Conservation (phyloP, 495 filamentous ascomycete species). For the Diplogelasinospora grovesii region DNA sequence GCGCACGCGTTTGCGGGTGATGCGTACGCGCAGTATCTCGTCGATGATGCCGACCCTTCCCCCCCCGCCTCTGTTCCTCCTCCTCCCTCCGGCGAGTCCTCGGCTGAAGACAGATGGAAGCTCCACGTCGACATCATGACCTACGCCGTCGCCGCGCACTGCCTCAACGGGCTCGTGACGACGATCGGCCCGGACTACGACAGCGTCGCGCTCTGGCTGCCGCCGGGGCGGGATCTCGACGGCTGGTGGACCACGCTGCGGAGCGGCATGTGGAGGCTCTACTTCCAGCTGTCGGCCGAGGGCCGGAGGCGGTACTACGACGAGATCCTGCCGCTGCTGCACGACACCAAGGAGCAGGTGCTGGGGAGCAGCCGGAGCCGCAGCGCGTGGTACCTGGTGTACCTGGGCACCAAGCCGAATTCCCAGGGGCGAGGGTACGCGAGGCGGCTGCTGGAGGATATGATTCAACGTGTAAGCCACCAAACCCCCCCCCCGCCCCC, state of each 20-base stretch:
- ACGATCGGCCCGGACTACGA: constrained; percentile 68
- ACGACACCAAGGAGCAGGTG: constrained; percentile 59
- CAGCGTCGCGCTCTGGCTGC: constrained; percentile 73
- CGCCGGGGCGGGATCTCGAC: constrained; percentile 67
- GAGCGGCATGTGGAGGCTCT: constrained; percentile 64
- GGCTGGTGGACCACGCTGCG: constrained; percentile 62
- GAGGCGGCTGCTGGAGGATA: constrained; percentile 58
- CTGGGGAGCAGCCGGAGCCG: constrained; percentile 57
- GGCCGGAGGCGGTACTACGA: constrained; percentile 64
- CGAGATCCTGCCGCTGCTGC: constrained; percentile 70
- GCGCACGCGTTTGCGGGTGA: constrained; percentile 72
- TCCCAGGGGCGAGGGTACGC: constrained; percentile 64
- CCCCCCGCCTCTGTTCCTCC: no score
- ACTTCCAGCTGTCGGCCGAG: constrained; percentile 63
- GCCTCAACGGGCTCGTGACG: constrained; percentile 62
- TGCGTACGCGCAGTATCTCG: constrained; percentile 64
- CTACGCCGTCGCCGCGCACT: constrained; percentile 65
- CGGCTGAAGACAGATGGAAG: constrained; percentile 56
- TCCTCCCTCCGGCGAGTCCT: constrained; percentile 16
- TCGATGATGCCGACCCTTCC: constrained; percentile 58
- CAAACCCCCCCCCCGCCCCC: no score
- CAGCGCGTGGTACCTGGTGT: constrained; percentile 69
- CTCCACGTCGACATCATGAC: constrained; percentile 68
- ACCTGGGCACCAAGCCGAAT: constrained; percentile 63
- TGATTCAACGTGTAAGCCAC: constrained; percentile 51